Evolutionary conservation across 2,329 filamentous ascomycete genomes (phyloP).

Genomic region (Aschersonia sp.): DNA sequence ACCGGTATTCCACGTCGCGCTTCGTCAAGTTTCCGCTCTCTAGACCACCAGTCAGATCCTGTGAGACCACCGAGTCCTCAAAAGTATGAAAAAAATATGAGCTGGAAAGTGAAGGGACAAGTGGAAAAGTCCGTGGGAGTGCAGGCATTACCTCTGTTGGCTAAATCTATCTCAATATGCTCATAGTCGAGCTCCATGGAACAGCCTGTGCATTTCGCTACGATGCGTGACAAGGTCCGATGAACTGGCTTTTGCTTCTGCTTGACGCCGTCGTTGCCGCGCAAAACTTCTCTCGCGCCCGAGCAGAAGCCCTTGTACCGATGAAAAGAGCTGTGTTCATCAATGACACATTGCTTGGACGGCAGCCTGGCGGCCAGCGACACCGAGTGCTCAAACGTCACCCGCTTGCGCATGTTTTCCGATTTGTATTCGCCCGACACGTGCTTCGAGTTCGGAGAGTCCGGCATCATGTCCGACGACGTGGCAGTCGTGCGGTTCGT

Average conservation of each 20-base stretch:
- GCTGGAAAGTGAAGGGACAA: background rate
- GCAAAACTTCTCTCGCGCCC: conserved; percentile 34
- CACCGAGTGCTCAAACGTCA: background rate
- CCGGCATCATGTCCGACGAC: background rate
- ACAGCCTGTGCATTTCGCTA: conserved; percentile 38
- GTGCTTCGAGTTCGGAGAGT: background rate
- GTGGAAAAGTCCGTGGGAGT: no score
- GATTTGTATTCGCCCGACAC: conserved; percentile 1
- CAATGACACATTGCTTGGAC: conserved; percentile 25
- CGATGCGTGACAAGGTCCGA: conserved; percentile 6
- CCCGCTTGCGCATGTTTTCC: background rate
- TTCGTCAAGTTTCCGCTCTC: conserved; percentile 28
- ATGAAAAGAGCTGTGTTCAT: conserved; percentile 32
- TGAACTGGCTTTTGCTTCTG: conserved; percentile 34
- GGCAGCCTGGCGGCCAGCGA: background rate
- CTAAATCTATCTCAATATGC: conserved; percentile 35
- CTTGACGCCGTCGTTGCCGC: conserved; percentile 33
- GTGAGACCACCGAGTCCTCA: background rate
- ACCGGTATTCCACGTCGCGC: conserved; percentile 30
- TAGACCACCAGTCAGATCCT: background rate
- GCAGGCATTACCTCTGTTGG: conserved; percentile 23
- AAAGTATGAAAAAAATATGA: background rate
- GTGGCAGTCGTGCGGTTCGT: background rate
- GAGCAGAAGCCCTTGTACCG: conserved; percentile 39
- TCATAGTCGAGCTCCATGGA: conserved; percentile 38